Base-by-base conservation (phyloP, 305 asterid genomes). In the Fraxinus paxiana region DNA sequence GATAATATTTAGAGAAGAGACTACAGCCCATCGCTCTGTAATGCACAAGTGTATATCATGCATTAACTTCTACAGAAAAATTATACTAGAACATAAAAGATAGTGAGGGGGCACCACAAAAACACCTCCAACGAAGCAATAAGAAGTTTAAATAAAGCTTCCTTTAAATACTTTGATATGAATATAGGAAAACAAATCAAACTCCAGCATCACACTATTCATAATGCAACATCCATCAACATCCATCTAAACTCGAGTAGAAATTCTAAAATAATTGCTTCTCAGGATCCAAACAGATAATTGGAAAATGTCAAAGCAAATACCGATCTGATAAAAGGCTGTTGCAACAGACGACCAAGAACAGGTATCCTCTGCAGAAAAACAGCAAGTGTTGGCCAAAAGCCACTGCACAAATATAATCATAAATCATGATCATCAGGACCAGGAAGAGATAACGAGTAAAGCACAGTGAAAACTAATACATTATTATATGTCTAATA, bases 361-460 rank as follows among this genome's bases (percentile, higher is more conserved):
- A 91, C 26, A 73, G 96, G 96, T 72, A 89, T 80, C 90, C 85
- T 91, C 87, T 87, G 89, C 83, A 87, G 72, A 59, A 87, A 91
- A 76, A 84, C 86, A 73, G 89, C 80, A 43, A 87, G 72, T 26
- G 89, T 85, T 15, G 92, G 93, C 97, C 93, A 88, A 87, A 91
- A 86, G 31, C 89, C 94, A 79, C 96, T 92, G 87, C 85, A 83
- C 31, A 76, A 46, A 75, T 65, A 54, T 43, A 4, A 73, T 79
- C 24, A 10, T 9, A 80, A 33, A 54, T 17, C 65, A 6, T 17
- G 65, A 17, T 77, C 51, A 75, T 83, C 63, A 89, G 85, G 37
- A 26, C 73, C 33, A 12, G 72, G 35, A 65, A 22, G 34, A 24
- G 34, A 26, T 10, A 65, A 28, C 30, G 18, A 28, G 37, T 67